Conservation (phyloP, 345 rosid genomes). For the Cochlearia excelsa region DNA sequence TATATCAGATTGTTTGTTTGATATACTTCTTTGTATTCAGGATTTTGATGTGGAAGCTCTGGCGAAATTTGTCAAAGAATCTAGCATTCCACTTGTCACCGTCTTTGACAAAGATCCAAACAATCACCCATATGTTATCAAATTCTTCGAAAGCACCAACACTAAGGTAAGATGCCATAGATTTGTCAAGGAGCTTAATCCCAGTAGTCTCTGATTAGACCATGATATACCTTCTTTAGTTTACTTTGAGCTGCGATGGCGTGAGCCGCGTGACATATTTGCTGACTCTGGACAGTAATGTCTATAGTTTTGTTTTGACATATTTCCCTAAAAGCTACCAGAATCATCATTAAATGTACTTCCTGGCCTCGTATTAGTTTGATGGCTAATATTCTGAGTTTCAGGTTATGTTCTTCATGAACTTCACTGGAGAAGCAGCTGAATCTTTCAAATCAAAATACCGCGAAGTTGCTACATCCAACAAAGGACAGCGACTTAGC, state of each 20-base stretch:
- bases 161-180: neutral
- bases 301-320: too few relatives aligned
- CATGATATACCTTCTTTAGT: too few relatives aligned
- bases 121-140: slow-evolving; percentile 68
- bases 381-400: slow-evolving; percentile 1
- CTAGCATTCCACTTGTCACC: slow-evolving; percentile 76
- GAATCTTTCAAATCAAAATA: slow-evolving; percentile 64
- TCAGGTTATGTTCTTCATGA: slow-evolving; percentile 85
- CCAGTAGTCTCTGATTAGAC: too few relatives aligned
- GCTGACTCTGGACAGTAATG: too few relatives aligned
- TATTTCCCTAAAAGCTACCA: too few relatives aligned
- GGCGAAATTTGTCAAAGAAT: slow-evolving; percentile 73
- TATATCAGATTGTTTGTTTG: neutral
- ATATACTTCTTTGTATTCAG: slow-evolving; percentile 40
- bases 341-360: too few relatives aligned
- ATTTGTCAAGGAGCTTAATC: too few relatives aligned
- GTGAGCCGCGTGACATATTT: too few relatives aligned
- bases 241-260: too few relatives aligned
- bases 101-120: slow-evolving; percentile 63
- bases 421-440: slow-evolving; percentile 53
- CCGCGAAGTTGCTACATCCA: slow-evolving; percentile 67
- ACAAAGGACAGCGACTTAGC: slow-evolving; percentile 60
- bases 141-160: slow-evolving; percentile 47
- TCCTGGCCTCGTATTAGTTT: too few relatives aligned
- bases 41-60: slow-evolving; percentile 68